Base-by-base conservation (phyloP, 495 filamentous ascomycete species). In the Hypoxylon rickii region DNA sequence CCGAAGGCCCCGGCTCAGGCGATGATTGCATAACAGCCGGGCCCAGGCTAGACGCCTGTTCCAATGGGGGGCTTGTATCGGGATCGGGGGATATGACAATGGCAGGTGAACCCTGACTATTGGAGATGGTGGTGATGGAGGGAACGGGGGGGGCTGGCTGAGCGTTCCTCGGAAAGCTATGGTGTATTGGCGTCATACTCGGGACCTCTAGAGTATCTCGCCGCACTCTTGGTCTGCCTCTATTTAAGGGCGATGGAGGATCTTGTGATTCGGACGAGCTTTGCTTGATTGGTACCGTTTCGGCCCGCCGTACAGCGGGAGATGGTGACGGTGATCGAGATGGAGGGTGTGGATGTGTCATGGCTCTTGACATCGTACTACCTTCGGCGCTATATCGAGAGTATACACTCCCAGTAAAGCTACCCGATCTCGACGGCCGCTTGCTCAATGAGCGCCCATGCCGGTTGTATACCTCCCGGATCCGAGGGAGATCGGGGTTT, bases 401-500 rank as follows among this genome's bases (percentile, higher is more conserved):
- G 10, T 32, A 26, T 17, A 66, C 42, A 55, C 69, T 71, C 7
- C 55, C 47, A 1, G 38, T 37, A 38, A 64, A 63, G 51, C 68
- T 71, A 21, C 55, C 44, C 2, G 52, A 21, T 42, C 69, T 67
- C 29, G 67, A 59, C 49, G 43, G 53, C 11, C 48, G 22, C 15
- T 37, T 44, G 31, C 52, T 45, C 40, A 33, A 44, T 16, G 16
- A 60, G 24, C 43, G 63, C n/a, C n/a, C n/a, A 34, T 41, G 47
- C 5, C 52, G 41, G 17, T 72, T 77, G 48, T 75, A 81, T n/a
- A 51, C 55, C 37, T 70, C 63, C 37, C 66, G 57, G n/a, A 80
- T 68, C 2, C 70, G 51, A 5, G 55, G n/a, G 2, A 82, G 65
- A 11, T 62, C 43, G 0, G 41, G 22, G 37, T 80, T 82, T 36